Conservation (phyloP, 2,329 filamentous ascomycete genomes). For the Venturia pyrina region DNA sequence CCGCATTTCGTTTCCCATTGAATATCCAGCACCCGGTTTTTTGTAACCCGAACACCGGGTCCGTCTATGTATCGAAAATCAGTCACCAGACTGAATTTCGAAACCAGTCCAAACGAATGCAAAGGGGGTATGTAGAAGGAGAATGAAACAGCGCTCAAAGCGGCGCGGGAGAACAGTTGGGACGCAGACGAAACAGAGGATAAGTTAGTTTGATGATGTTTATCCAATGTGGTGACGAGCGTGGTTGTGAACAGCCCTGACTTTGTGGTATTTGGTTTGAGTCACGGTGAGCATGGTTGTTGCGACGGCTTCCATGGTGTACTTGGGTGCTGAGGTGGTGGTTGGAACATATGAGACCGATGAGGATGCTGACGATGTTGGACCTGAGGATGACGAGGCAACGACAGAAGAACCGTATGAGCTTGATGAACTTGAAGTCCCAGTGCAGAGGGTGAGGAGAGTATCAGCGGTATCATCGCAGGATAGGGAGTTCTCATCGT, state of each 20-base stretch:
- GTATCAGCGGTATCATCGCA: constrained; percentile 12
- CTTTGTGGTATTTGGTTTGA: constrained; percentile 2
- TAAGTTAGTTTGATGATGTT: neutral
- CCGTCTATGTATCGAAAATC: neutral
- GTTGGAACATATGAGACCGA: neutral
- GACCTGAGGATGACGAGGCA: neutral
- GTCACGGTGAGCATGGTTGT: neutral
- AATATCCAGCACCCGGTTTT: neutral
- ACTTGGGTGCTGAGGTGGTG: neutral
- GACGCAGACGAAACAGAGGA: neutral
- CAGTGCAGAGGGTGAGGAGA: constrained; percentile 12
- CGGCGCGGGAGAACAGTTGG: neutral
- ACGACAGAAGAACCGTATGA: neutral
- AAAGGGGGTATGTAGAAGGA: neutral
- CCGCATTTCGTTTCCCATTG: neutral
- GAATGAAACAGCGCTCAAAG: neutral
- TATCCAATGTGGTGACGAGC: constrained; percentile 8
- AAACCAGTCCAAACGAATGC: neutral
- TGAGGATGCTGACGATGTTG: neutral
- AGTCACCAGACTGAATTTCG: neutral
- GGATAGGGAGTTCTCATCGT: constrained; percentile 13
- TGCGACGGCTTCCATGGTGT: neutral
- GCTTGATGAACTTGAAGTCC: neutral
- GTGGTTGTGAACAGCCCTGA: constrained; percentile 4
- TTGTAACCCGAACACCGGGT: constrained; percentile 8